Evolutionary conservation across 2,329 filamentous ascomycete genomes (phyloP), one percentile per base, ranked within the genome.

Genomic region (Aotearoamyces nothofagi): DNA sequence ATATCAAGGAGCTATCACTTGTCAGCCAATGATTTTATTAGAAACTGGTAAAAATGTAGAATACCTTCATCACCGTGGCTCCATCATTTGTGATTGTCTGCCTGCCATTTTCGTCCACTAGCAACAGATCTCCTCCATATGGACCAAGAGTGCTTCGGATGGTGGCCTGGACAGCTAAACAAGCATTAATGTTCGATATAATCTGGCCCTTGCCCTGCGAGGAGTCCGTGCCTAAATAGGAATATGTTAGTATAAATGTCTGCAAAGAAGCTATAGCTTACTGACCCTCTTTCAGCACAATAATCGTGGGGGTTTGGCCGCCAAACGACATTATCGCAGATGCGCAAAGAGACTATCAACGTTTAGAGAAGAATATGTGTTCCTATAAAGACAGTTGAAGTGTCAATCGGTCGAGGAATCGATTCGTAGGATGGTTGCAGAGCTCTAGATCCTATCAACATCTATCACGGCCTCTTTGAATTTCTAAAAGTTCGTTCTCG

Each of bases 41-140:
- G n/a, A n/a, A n/a, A n/a, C n/a, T n/a, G n/a, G n/a, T n/a, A n/a
- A n/a, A n/a, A n/a, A n/a, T n/a, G n/a, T n/a, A n/a, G n/a, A n/a
- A 44, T 54, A 83, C 81, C 76, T 94, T 96, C 90, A 98, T 98
- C 37, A 96, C 90, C 28, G 90, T 98, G 27, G 90, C 90, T 51
- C 90, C 90, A 61, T 98, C 90, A 59, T 98, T 98, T 46, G 90
- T 98, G 53, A 98, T 96, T 31, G 90, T 98, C 61, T 94, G 84
- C 56, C 62, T 77, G 55, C 90, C 90, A 65, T 94, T 94, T 56
- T 75, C 77, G 57, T 96, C 90, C 32, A 96, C 87, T 60, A 98
- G 77, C 54, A 98, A 67, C 53, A 96, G 61, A 60, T 98, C 90
- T 49, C 90, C 90, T 52, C 90, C 90, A 58, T 96, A 98, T 17